Conservation (phyloP, 2,329 filamentous ascomycete species). For the Paracamarosporium sp. region DNA sequence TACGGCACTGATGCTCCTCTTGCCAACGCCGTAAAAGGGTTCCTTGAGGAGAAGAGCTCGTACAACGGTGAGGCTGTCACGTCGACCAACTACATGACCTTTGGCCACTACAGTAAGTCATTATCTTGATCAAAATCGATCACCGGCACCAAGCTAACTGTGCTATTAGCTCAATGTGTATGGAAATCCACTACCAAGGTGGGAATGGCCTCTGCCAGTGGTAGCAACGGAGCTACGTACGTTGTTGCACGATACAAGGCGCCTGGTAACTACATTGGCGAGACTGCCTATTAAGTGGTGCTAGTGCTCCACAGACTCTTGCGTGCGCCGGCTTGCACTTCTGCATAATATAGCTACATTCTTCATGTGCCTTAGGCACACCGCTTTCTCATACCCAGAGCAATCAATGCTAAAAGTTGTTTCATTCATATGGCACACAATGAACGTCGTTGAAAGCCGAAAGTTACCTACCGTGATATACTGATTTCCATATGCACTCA, state of each 20-base stretch:
- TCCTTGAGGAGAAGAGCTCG: conserved; percentile 4
- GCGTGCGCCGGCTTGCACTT: not conserved
- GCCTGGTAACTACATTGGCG: conserved; percentile 3
- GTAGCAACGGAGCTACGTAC: not conserved
- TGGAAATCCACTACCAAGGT: conserved; percentile 10
- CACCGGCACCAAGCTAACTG: not conserved
- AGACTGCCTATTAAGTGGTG: conserved; percentile 5
- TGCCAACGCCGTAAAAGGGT: conserved; percentile 5
- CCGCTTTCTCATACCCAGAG: not conserved
- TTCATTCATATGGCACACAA: not conserved
- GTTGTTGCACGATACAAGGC: conserved; percentile 6
- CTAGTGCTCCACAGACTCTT: not conserved
- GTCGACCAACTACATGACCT: conserved; percentile 5
- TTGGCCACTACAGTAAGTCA: conserved; percentile 9
- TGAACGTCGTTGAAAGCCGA: no score
- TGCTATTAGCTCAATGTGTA: conserved; percentile 1
- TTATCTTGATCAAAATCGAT: not conserved
- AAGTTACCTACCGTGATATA: no score
- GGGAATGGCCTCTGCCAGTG: conserved; percentile 1
- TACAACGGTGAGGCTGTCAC: conserved; percentile 3
- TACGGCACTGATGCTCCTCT: not conserved
- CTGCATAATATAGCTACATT: not conserved
- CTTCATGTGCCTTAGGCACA: not conserved
- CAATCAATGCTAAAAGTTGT: not conserved
- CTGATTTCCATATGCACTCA: no score